Conservation (phyloP, 495 filamentous ascomycete genomes). For the Penicillium macrosclerotiorum region DNA sequence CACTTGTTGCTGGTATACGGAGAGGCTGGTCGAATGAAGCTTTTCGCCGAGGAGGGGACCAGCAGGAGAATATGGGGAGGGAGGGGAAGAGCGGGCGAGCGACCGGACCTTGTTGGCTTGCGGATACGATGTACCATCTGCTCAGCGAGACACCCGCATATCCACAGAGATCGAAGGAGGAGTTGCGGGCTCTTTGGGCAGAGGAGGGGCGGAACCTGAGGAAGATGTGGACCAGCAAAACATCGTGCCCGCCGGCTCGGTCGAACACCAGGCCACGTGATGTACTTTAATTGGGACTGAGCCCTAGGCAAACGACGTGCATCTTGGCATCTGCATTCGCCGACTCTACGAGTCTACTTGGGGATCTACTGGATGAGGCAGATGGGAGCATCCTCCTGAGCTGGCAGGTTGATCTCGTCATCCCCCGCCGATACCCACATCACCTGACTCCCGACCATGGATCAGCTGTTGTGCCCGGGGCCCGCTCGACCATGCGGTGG, state of each 20-base stretch:
- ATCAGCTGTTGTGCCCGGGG: conserved; percentile 4
- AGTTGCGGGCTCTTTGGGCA: conserved; percentile 11
- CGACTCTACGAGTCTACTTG: too few species aligned
- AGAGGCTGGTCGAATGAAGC: conserved; percentile 17
- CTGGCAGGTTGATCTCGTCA: conserved; percentile 7
- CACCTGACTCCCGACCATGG: conserved; percentile 20
- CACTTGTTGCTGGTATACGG: conserved; percentile 28
- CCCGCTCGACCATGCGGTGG: background rate
- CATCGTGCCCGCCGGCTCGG: conserved; percentile 7
- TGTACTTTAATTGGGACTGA: conserved; percentile 12
- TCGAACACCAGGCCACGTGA: conserved; percentile 26
- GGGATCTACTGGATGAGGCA: too few species aligned
- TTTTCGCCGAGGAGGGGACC: conserved; percentile 9
- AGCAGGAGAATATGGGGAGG: background rate
- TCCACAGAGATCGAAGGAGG: conserved; percentile 5
- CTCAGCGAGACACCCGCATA: conserved; percentile 2
- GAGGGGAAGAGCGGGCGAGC: background rate
- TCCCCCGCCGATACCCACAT: conserved; percentile 17
- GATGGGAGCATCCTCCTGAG: background rate
- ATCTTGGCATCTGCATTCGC: background rate
- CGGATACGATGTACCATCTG: background rate
- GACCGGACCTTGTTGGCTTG: background rate
- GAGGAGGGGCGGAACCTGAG: conserved; percentile 23
- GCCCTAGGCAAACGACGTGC: background rate
- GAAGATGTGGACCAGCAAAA: conserved; percentile 27